phyloP scores from a whole-genome alignment of 1,284 basidiomycete species.

The Ceratobasidium sp. region DNA sequence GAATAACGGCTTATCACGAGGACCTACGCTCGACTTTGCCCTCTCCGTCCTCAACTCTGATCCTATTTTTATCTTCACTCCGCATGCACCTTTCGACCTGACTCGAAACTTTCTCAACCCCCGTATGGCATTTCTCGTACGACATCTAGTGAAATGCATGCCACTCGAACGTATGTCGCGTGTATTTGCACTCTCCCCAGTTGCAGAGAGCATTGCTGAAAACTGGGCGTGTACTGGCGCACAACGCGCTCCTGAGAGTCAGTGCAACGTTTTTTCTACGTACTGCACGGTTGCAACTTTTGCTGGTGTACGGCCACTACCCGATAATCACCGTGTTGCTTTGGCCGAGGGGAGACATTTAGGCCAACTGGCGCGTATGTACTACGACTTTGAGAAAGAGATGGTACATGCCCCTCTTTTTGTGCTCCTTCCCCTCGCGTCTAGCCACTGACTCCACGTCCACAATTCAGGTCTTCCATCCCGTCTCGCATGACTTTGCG shows the following conservation, averaged over 20 bases:
- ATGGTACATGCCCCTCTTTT: neutral
- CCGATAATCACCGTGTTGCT: conserved; percentile 3
- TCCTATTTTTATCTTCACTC: conserved; percentile 25
- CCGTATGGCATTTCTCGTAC: neutral
- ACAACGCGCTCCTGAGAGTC: conserved; percentile 24
- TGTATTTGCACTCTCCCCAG: conserved; percentile 14
- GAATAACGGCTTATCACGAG: neutral
- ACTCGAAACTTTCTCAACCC: neutral
- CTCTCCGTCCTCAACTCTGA: conserved; percentile 24
- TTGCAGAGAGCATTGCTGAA: conserved; percentile 25
- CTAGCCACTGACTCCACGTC: neutral
- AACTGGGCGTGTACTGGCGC: conserved; percentile 12
- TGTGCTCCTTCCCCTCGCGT: neutral
- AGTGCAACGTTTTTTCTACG: conserved; percentile 32
- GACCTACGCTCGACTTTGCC: conserved; percentile 22
- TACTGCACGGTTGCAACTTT: conserved; percentile 34
- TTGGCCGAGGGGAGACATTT: neutral
- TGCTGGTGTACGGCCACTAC: conserved; percentile 9
- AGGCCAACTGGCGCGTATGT: neutral
- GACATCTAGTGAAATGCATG: neutral
- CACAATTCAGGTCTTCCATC: neutral
- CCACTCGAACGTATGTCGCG: conserved; percentile 29
- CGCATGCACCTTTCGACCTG: neutral
- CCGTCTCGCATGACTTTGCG: conserved; percentile 14
- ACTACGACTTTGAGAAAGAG: conserved; percentile 35